These are phyloP conservation scores for Ophiocordyceps camponoti-leonardi DNA, from an alignment of 2,329 filamentous ascomycete genomes.

Conservation along the genomic window DNA sequence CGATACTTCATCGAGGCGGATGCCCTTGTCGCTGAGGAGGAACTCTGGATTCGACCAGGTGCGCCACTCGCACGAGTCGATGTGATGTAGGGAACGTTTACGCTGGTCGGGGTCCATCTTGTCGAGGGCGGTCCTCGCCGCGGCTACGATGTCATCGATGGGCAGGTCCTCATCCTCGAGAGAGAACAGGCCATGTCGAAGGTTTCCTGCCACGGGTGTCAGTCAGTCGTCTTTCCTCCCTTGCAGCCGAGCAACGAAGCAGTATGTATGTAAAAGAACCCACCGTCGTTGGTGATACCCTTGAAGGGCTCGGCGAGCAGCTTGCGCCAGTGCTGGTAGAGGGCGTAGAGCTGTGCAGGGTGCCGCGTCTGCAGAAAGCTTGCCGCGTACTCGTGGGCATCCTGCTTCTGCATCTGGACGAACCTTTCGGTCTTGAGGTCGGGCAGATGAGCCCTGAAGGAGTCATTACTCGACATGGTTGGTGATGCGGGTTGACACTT, in stretches of 20 bases:
- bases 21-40: conserved; percentile 47
- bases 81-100: conserved; percentile 34
- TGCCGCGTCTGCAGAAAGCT: conserved; percentile 38
- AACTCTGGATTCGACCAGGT: conserved; percentile 60
- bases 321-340: conserved; percentile 41
- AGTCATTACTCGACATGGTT: neutral
- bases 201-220: conserved; percentile 18
- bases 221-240: neutral
- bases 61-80: conserved; percentile 57
- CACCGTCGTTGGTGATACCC: conserved; percentile 53
- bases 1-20: conserved; percentile 47
- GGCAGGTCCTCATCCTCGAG: conserved; percentile 47
- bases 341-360: conserved; percentile 49
- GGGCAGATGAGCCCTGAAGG: neutral
- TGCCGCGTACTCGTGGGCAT: conserved; percentile 43
- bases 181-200: conserved; percentile 35
- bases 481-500: too few species aligned
- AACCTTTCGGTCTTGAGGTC: conserved; percentile 20
- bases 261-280: too few species aligned
- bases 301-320: conserved; percentile 50
- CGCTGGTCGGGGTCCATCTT: conserved; percentile 31
- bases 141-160: conserved; percentile 36
- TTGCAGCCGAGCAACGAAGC: conserved; percentile 3
- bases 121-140: conserved; percentile 26
- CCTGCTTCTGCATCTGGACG: conserved; percentile 42